Conservation (phyloP, 176 grass and related monocot species). For the Hordeum marinum region DNA sequence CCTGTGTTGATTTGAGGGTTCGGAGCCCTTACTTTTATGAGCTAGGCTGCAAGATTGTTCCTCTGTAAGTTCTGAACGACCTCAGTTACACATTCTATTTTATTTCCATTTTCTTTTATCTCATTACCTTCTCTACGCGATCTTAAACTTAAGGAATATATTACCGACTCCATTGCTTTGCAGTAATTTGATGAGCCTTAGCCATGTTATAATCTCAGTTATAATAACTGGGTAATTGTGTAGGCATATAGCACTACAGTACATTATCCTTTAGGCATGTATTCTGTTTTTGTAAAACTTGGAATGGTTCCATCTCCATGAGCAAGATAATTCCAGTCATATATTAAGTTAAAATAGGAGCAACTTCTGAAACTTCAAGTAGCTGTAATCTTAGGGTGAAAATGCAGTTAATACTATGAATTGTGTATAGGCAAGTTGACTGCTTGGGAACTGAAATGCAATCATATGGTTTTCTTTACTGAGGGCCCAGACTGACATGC, state of each 20-base stretch:
- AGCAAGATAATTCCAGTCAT: neutral
- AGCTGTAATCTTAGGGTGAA: neutral
- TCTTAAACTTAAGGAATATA: neutral
- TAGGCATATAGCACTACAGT: neutral
- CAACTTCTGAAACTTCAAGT: neutral
- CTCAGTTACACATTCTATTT: neutral
- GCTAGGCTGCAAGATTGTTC: slow-evolving; percentile 85
- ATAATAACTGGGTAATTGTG: neutral
- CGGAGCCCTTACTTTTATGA: slow-evolving; percentile 86
- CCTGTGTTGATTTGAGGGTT: slow-evolving; percentile 79
- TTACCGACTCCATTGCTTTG: neutral
- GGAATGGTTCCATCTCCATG: neutral
- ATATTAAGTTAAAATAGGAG: neutral
- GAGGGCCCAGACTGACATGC: neutral
- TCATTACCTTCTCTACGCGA: neutral
- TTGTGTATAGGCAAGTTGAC: neutral
- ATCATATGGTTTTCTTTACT: neutral
- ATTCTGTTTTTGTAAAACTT: neutral
- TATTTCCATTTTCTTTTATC: neutral
- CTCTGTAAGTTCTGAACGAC: slow-evolving; percentile 52
- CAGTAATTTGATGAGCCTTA: neutral
- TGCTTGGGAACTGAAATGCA: neutral
- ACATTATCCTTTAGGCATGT: neutral
- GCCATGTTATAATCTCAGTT: neutral
- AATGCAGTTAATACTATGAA: neutral